Evolutionary conservation across 768 basidiomycete genomes (phyloP), one percentile per base, ranked within the genome.

Genomic region (Amanita exitialis): DNA sequence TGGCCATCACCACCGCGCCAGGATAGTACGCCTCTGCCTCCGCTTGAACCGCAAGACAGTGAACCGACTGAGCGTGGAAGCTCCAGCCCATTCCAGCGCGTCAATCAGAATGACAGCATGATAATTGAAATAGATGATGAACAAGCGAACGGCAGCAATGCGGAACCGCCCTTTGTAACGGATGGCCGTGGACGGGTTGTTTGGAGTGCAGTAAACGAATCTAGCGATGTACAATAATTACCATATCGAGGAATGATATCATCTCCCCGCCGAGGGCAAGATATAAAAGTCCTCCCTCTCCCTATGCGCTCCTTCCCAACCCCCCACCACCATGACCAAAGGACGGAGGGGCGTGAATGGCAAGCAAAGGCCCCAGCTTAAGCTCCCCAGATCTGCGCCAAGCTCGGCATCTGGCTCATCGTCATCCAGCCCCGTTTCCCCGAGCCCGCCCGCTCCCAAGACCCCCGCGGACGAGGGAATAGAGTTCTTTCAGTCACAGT

Each of bases 381-480:
- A 57, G 27, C 66, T 71, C 36, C 65, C 69, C 21, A 56, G 57
- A 18, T 48, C 53, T 15, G 44, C 21, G 36, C 51, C 57, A 27
- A 53, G 55, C 27, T 54, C 55, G 57, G 51, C 32, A 51, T 46
- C 38, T 44, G 58, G 60, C 47, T 62, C 64, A 21, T 32, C 58
- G 18, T 50, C 61, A 21, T 45, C 61, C 12, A 60, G 56, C 42
- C 64, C 68, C 12, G 45, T 61, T 13, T 59, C 49, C 12, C 25
- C 37, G n/a, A 48, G 62, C 25, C 69, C 70, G 8, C 68, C 71
- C 50, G 83, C 84, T 0, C 89, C 88, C 32, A 88, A 80, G 71
- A 96, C 93, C 3, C 93, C 92, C 34, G 92, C 93, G 36, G 91
- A 95, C 63, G 92, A 95, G 62, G 92, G 83, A 21, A 79, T 93